Conservation (phyloP, 192 early-diverging fungal genomes). For the Phlyctochytrium planicorne region DNA sequence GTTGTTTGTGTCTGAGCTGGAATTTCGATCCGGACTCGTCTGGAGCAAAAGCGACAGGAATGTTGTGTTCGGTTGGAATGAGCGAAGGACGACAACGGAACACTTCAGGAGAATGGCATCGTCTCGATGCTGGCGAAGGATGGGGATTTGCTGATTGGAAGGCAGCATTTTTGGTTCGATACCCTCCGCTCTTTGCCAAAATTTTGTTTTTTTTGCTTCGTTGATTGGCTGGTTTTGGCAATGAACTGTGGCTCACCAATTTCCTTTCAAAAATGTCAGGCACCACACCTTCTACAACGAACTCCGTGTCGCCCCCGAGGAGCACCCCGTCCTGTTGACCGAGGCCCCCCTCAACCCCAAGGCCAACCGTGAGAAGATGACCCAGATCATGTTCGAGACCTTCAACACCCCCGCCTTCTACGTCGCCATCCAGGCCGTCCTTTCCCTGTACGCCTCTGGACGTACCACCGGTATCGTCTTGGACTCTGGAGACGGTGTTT, state of each 20-base stretch:
- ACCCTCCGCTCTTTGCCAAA: neutral
- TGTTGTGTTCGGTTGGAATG: too few species aligned
- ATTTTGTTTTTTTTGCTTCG: too few species aligned
- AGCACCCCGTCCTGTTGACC: slow-evolving; percentile 96
- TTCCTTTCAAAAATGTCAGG: slow-evolving; percentile 46
- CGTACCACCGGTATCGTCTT: slow-evolving; percentile 98
- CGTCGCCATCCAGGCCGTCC: slow-evolving; percentile 94
- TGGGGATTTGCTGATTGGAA: too few species aligned
- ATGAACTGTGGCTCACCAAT: neutral
- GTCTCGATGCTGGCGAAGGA: too few species aligned
- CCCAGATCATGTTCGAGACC: slow-evolving; percentile 99
- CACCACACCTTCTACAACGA: slow-evolving; percentile 98
- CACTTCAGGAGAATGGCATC: too few species aligned
- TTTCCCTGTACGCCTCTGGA: slow-evolving; percentile 95
- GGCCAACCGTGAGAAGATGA: slow-evolving; percentile 99
- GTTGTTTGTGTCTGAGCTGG: too few species aligned
- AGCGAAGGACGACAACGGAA: too few species aligned
- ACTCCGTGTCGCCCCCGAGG: slow-evolving; percentile 96
- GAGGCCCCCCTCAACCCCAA: slow-evolving; percentile 98
- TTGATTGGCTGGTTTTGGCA: neutral
- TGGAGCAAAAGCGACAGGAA: too few species aligned
- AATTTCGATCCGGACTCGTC: too few species aligned
- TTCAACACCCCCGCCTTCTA: slow-evolving; percentile 98
- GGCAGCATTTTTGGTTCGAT: too few species aligned
- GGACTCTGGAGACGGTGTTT: slow-evolving; percentile 97